Evolutionary conservation across 306 rosid genomes (phyloP).

Genomic region (Quercus gilva): DNA sequence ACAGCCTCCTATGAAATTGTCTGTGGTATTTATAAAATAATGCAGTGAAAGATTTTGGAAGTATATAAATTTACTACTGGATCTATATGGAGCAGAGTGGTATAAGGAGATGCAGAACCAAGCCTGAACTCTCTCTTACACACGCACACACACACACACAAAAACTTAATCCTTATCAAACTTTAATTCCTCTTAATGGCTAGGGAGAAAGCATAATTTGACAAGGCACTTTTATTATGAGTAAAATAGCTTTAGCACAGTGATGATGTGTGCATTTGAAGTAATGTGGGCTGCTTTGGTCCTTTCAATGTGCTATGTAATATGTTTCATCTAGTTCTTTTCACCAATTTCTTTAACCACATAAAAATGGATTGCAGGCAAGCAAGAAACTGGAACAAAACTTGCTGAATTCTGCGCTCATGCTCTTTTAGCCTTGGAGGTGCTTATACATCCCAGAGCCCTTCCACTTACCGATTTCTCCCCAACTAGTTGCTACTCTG

Average conservation of each 20-base stretch:
- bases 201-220: not conserved
- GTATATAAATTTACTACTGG: no score
- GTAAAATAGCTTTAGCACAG: not conserved
- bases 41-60: no score
- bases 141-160: no score
- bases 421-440: conserved; percentile 81
- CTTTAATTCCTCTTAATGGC: no score
- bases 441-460: conserved; percentile 87
- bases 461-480: conserved; percentile 52
- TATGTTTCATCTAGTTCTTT: not conserved
- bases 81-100: no score
- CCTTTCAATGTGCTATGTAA: not conserved
- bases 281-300: not conserved
- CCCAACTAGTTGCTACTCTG: conserved; percentile 20
- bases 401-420: conserved; percentile 78
- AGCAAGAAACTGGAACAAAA: conserved; percentile 63
- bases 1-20: no score
- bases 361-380: conserved; percentile 51
- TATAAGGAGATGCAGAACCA: no score
- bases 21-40: no score
- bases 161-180: no score
- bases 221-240: no score
- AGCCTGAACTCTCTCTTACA: no score
- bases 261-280: not conserved
- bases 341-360: conserved; percentile 12